Conservation (phyloP, 2,329 filamentous ascomycete genomes). For the Diaporthe sp. region DNA sequence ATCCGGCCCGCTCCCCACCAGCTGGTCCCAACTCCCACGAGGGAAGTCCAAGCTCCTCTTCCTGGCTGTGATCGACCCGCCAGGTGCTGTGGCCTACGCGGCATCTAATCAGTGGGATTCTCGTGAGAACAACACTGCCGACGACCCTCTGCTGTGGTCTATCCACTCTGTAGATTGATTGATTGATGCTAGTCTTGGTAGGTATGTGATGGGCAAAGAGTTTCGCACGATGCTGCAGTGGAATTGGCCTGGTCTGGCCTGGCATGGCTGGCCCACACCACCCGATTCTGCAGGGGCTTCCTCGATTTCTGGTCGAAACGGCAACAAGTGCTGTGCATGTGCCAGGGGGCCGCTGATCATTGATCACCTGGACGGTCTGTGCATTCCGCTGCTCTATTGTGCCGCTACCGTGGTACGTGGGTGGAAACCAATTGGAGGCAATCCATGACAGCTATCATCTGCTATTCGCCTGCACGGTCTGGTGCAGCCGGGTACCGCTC, state of each 20-base stretch:
- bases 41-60: slow-evolving; percentile 15
- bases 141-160: neutral
- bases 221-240: slow-evolving; percentile 12
- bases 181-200: neutral
- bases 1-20: slow-evolving; percentile 31
- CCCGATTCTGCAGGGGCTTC: slow-evolving; percentile 20
- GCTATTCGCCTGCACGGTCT: neutral
- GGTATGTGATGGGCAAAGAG: neutral
- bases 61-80: neutral
- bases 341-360: slow-evolving; percentile 28
- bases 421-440: slow-evolving; percentile 21
- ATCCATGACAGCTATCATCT: slow-evolving; percentile 11
- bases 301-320: slow-evolving; percentile 30
- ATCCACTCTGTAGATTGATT: neutral
- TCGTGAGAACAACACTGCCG: neutral
- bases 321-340: slow-evolving; percentile 19
- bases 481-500: slow-evolving; percentile 13
- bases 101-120: neutral
- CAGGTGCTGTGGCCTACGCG: neutral
- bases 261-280: slow-evolving; percentile 12
- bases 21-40: slow-evolving; percentile 12
- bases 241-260: slow-evolving; percentile 22
- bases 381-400: slow-evolving; percentile 30
- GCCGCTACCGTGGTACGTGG: slow-evolving; percentile 10
- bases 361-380: slow-evolving; percentile 33